Conservation (phyloP, 2,329 filamentous ascomycete species). For the Penicillium paneum region DNA sequence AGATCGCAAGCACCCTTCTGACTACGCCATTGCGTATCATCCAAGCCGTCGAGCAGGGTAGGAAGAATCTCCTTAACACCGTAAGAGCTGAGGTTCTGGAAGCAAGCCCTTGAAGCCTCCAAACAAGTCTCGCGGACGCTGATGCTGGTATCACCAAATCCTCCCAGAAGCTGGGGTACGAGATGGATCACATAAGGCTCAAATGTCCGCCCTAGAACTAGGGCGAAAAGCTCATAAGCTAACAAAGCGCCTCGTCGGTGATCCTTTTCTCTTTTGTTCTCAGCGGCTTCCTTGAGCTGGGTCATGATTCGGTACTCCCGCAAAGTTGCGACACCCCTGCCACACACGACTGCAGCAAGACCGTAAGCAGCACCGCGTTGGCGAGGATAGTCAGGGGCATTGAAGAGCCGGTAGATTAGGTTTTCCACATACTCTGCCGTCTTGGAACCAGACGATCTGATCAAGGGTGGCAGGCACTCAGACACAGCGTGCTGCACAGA, state of each 20-base stretch:
- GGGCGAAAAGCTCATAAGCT: conserved; percentile 85
- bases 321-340: conserved; percentile 77
- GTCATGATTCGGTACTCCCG: conserved; percentile 84
- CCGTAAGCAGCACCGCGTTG: conserved; percentile 94
- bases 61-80: conserved; percentile 94
- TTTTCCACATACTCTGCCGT: conserved; percentile 75
- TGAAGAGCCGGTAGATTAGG: conserved; percentile 76
- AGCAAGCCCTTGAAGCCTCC: conserved; percentile 90
- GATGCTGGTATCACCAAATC: conserved; percentile 82
- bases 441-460: conserved; percentile 74
- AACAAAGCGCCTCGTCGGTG: conserved; percentile 85
- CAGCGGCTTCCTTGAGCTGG: conserved; percentile 74
- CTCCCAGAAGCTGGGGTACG: conserved; percentile 81
- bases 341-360: conserved; percentile 81
- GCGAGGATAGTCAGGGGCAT: conserved; percentile 85
- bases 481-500: conserved; percentile 96
- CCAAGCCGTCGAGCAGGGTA: conserved; percentile 83
- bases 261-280: conserved; percentile 90
- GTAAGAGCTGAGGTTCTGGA: conserved; percentile 87
- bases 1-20: conserved; percentile 98
- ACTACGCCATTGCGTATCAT: conserved; percentile 95
- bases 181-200: conserved; percentile 97
- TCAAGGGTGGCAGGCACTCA: conserved; percentile 86
- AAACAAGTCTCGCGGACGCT: conserved; percentile 92
- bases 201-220: conserved; percentile 81